A percentile compares a stretch with the other conserved stretches of the same genome.
Evolutionary conservation across 179 eudicot genomes (phyloP).

Genomic region (Heliamphora pulchella): DNA sequence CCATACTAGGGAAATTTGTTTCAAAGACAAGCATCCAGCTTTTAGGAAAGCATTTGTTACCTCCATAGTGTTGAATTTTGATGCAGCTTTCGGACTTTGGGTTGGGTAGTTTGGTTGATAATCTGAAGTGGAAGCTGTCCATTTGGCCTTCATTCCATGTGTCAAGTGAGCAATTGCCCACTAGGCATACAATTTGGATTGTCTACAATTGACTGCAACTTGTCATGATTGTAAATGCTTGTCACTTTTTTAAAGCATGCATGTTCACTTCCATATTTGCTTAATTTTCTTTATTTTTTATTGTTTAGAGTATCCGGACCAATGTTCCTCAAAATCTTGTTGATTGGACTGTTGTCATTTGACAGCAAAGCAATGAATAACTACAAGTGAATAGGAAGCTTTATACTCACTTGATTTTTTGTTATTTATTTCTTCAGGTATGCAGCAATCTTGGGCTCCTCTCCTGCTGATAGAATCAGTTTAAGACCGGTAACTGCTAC

Average conservation of each 20-base stretch:
- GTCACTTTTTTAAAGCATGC: neutral
- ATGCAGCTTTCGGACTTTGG: no score
- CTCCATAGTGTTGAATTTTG: neutral
- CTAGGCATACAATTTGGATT: no score
- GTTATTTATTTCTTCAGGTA: constrained; percentile 48
- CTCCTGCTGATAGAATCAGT: constrained; percentile 62
- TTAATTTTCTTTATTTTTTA: neutral
- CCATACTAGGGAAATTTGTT: neutral
- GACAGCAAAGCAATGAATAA: constrained; percentile 8
- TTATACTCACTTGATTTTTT: neutral
- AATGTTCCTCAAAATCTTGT: neutral
- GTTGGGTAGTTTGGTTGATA: no score
- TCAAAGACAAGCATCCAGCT: neutral
- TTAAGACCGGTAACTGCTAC: constrained; percentile 60
- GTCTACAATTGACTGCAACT: neutral
- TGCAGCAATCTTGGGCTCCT: constrained; percentile 89
- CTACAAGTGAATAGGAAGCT: constrained; percentile 2
- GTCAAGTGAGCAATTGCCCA: no score
- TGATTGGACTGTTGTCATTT: neutral
- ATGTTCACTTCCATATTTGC: neutral
- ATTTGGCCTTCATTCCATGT: no score
- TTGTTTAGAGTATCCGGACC: neutral
- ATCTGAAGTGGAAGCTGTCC: no score
- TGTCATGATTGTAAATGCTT: neutral
- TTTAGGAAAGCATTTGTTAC: neutral